phyloP scores from a whole-genome alignment of 345 rosid species.

The Hypericum androsaemum region DNA sequence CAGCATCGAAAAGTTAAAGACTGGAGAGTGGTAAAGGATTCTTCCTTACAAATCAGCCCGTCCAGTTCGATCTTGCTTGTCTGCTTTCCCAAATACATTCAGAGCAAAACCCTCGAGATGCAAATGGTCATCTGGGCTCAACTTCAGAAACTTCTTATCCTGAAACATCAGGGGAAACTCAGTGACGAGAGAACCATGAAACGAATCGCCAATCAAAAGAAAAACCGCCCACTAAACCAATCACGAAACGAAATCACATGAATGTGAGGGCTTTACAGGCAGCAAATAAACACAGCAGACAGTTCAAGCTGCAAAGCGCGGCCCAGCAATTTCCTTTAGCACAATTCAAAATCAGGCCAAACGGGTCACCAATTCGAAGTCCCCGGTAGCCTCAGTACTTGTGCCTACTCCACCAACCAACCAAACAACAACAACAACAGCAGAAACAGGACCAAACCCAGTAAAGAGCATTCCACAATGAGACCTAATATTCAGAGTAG shows the following conservation, averaged over 20 bases:
- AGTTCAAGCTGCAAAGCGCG: constrained; percentile 30
- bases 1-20: not conserved
- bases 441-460: not conserved
- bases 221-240: constrained; percentile 12
- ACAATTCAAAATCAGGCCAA: constrained; percentile 17
- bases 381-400: constrained; percentile 20
- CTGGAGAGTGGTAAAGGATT: constrained; percentile 5
- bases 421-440: constrained; percentile 41
- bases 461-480: not conserved
- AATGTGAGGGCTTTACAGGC: constrained; percentile 28
- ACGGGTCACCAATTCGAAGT: constrained; percentile 5
- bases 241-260: constrained; percentile 32
- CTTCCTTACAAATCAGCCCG: constrained; percentile 72
- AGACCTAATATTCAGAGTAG: constrained; percentile 55
- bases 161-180: constrained; percentile 20
- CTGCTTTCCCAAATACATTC: constrained; percentile 87
- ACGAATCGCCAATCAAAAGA: constrained; percentile 10
- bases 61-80: constrained; percentile 95
- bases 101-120: constrained; percentile 89
- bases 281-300: constrained; percentile 8
- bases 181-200: not conserved
- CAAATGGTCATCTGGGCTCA: constrained; percentile 74
- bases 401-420: constrained; percentile 10
- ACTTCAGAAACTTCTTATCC: constrained; percentile 80
- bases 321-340: constrained; percentile 18